These are phyloP conservation scores for Polytolypa hystricis DNA, from an alignment of 2,329 filamentous ascomycete genomes.

Conservation along the genomic window DNA sequence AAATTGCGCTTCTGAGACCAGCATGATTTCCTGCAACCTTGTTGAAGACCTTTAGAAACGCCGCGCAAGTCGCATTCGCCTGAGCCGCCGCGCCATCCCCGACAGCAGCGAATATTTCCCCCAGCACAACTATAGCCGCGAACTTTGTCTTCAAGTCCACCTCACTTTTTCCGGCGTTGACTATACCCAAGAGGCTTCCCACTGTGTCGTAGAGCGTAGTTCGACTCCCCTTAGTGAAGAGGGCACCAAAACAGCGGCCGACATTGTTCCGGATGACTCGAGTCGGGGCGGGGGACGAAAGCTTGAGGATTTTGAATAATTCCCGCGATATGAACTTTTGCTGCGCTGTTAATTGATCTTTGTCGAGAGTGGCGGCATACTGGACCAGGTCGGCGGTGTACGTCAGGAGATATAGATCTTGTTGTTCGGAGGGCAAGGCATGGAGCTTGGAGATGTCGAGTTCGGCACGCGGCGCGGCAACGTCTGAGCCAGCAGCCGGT, in stretches of 20 bases:
- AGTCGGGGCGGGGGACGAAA: conserved; percentile 69
- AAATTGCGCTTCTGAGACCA: conserved; percentile 67
- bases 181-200: conserved; percentile 67
- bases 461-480: conserved; percentile 40
- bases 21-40: conserved; percentile 72
- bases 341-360: conserved; percentile 74
- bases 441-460: conserved; percentile 86
- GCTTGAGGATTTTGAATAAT: conserved; percentile 81
- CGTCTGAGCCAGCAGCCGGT: conserved; percentile 24
- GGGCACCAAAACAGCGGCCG: conserved; percentile 68
- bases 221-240: conserved; percentile 76
- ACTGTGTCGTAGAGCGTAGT: conserved; percentile 91
- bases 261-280: conserved; percentile 84
- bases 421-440: conserved; percentile 81
- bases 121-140: conserved; percentile 76
- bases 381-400: conserved; percentile 74
- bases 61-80: conserved; percentile 61
- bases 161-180: conserved; percentile 66
- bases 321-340: conserved; percentile 90
- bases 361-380: conserved; percentile 60
- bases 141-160: conserved; percentile 70
- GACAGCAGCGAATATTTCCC: conserved; percentile 80
- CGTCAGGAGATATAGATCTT: conserved; percentile 84
- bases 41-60: conserved; percentile 64
- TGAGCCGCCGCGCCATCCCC: conserved; percentile 86